Percentiles rank a stretch among this genome's conserved stretches.
Conservation (phyloP, 176 grass and related monocot genomes). For the Hordeum vulgare region DNA sequence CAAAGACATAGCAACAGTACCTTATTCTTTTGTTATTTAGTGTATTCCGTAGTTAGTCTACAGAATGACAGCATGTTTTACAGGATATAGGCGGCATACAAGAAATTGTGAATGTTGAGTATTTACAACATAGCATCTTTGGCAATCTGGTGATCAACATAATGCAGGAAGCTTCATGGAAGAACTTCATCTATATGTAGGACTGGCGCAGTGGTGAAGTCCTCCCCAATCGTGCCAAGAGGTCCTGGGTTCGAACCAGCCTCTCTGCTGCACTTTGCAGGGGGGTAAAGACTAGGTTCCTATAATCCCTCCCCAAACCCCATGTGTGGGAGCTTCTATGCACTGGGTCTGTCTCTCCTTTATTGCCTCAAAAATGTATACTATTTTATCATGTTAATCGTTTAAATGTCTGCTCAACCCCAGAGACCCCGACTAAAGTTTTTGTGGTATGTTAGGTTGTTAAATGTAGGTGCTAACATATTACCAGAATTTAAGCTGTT, state of each 20-base stretch:
- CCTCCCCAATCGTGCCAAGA: too few species aligned
- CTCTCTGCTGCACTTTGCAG: too few species aligned
- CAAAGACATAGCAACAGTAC: slow-evolving; percentile 6
- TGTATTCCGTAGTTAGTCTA: background rate
- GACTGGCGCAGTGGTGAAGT: too few species aligned
- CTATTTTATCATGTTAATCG: background rate
- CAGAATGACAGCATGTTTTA: background rate
- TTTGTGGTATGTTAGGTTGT: background rate
- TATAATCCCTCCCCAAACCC: too few species aligned
- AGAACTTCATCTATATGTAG: background rate
- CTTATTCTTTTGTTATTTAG: background rate
- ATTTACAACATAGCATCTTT: background rate
- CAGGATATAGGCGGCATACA: background rate
- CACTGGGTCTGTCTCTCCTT: too few species aligned
- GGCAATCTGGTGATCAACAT: background rate
- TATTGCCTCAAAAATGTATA: background rate
- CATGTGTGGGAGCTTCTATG: too few species aligned
- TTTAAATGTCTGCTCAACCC: background rate
- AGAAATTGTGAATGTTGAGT: background rate
- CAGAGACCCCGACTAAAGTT: background rate
- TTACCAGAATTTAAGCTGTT: slow-evolving; percentile 6
- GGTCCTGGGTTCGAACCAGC: too few species aligned
- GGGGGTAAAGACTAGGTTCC: too few species aligned
- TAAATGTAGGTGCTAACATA: background rate
- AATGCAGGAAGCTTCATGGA: background rate